phyloP scores from a whole-genome alignment of 768 basidiomycete species.

The Mycena sanguinolenta region DNA sequence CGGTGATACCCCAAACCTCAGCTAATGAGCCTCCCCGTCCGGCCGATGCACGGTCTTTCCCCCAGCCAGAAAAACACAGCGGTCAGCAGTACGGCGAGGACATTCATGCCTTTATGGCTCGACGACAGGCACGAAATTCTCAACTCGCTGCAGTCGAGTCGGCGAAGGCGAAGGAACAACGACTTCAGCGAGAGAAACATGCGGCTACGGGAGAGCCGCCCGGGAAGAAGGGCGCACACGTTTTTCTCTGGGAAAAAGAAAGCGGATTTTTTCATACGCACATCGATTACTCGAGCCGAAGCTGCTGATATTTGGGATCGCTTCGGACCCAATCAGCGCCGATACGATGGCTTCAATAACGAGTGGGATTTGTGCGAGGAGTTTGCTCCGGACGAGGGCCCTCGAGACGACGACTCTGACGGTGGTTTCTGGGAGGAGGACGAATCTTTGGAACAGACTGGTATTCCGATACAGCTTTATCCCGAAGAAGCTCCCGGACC shows the following conservation, averaged over 20 bases:
- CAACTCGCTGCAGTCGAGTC: neutral
- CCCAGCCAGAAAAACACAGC: constrained; percentile 14
- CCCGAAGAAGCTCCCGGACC: neutral
- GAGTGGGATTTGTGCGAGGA: constrained; percentile 22
- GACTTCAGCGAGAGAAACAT: neutral
- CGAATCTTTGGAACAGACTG: too few species aligned
- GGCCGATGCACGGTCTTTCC: neutral
- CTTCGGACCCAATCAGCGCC: neutral
- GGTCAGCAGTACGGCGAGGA: constrained; percentile 16
- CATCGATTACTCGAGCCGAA: neutral
- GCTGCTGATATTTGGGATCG: constrained; percentile 13
- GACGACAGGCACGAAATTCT: neutral
- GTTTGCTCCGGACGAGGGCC: constrained; percentile 9
- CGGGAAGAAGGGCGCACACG: neutral
- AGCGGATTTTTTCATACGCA: constrained; percentile 10
- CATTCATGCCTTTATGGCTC: neutral
- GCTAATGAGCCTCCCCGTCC: too few species aligned
- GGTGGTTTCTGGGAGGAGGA: too few species aligned
- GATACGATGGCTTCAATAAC: neutral
- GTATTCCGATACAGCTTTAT: neutral
- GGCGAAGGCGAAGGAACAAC: neutral
- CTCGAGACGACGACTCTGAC: neutral
- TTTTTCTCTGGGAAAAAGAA: constrained; percentile 27
- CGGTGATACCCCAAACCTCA: neutral
- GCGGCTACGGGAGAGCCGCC: neutral